These are phyloP conservation scores for Vitis labrusca DNA, from an alignment of 164 flowering plant genomes.

Conservation along the genomic window DNA sequence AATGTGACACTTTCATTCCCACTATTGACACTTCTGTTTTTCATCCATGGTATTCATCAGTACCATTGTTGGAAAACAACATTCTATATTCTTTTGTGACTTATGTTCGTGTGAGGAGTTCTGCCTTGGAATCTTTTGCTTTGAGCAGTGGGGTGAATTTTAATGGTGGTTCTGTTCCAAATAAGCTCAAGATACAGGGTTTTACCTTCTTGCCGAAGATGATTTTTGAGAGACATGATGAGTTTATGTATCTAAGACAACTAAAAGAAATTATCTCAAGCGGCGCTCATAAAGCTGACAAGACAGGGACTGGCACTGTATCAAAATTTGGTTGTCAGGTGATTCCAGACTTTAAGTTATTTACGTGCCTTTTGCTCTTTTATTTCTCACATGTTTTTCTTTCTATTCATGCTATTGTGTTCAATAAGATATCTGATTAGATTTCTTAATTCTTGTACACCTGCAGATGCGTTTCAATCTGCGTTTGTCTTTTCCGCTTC, in stretches of 20 bases:
- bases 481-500: constrained; percentile 66
- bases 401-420: background rate
- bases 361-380: background rate
- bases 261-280: constrained; percentile 56
- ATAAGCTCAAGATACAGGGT: constrained; percentile 33
- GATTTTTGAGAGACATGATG: constrained; percentile 71
- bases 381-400: background rate
- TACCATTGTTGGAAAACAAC: constrained; percentile 58
- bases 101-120: constrained; percentile 55
- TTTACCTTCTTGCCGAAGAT: constrained; percentile 63
- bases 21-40: constrained; percentile 47
- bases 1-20: constrained; percentile 81
- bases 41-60: constrained; percentile 68
- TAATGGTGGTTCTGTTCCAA: constrained; percentile 21
- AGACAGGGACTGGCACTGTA: constrained; percentile 67
- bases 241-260: constrained; percentile 49
- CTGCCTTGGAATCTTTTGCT: constrained; percentile 17
- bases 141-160: constrained; percentile 14
- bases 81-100: constrained; percentile 53
- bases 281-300: constrained; percentile 55
- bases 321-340: constrained; percentile 82
- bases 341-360: background rate
- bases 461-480: constrained; percentile 71
- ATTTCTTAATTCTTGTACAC: background rate
- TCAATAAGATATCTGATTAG: background rate